These are phyloP conservation scores for Leccinum broughii DNA, from an alignment of 768 basidiomycete species.

Conservation along the genomic window DNA sequence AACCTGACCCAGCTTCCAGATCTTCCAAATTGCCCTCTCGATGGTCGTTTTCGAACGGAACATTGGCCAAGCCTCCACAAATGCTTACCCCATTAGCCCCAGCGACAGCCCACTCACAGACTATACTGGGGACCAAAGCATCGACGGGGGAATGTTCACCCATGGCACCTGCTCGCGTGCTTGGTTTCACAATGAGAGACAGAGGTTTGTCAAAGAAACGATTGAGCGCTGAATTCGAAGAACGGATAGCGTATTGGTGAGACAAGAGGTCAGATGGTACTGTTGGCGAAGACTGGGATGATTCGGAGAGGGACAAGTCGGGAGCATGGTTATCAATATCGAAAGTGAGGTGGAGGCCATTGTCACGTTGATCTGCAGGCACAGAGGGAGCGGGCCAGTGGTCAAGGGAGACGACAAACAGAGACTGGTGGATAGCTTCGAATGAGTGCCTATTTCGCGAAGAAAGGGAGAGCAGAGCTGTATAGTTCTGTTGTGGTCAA, in stretches of 20 bases:
- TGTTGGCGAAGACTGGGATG: conserved; percentile 13
- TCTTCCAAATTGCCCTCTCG: conserved; percentile 5
- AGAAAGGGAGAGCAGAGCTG: conserved; percentile 66
- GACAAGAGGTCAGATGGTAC: conserved; percentile 49
- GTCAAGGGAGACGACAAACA: conserved; percentile 83
- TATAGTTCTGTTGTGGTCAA: conserved; percentile 52
- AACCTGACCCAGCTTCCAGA: conserved; percentile 18
- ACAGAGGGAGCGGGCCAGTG: conserved; percentile 49
- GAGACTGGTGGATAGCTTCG: conserved; percentile 64
- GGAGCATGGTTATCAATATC: conserved; percentile 24
- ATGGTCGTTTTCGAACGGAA: conserved; percentile 13
- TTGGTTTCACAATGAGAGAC: conserved; percentile 80
- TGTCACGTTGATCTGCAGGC: conserved; percentile 21
- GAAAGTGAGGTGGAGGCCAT: conserved; percentile 34
- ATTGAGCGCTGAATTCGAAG: conserved; percentile 66
- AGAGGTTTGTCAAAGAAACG: conserved; percentile 91
- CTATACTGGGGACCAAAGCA: conserved; percentile 85
- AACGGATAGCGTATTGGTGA: conserved; percentile 74
- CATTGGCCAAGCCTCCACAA: conserved; percentile 55
- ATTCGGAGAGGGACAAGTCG: not conserved
- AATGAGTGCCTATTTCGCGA: conserved; percentile 61
- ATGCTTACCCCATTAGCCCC: conserved; percentile 17
- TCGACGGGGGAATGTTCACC: conserved; percentile 93
- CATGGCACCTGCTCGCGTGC: conserved; percentile 78
- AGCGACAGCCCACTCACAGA: conserved; percentile 76